A percentile compares a stretch with the other conserved stretches of the same genome.
phyloP scores from a whole-genome alignment of 2,329 filamentous ascomycete species.

The Pseudophaeomoniella oleicola region DNA sequence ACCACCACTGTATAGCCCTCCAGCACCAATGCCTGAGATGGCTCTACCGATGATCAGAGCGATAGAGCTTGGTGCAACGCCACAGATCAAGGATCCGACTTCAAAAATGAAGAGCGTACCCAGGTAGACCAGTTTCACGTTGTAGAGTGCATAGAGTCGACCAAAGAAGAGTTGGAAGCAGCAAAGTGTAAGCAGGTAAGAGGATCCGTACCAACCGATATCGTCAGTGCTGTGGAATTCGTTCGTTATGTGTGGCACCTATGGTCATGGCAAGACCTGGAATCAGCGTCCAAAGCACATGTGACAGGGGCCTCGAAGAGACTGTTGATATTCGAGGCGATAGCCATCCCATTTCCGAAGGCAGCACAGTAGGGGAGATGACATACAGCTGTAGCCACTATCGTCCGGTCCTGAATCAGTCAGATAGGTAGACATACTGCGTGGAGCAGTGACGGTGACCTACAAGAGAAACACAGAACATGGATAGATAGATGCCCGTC shows the following conservation, averaged over 20 bases:
- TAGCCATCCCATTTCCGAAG: no score
- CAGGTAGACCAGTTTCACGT: conserved; percentile 13
- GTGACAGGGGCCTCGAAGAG: no score
- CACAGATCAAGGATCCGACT: conserved; percentile 17
- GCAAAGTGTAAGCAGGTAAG: conserved; percentile 22
- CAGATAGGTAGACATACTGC: no score
- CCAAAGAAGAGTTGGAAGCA: conserved; percentile 19
- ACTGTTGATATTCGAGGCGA: no score
- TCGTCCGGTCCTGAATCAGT: neutral
- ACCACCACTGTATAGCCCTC: conserved; percentile 22
- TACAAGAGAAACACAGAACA: neutral
- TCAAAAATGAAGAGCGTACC: conserved; percentile 17
- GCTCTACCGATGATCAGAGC: conserved; percentile 20
- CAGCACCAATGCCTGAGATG: conserved; percentile 17
- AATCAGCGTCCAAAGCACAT: no score
- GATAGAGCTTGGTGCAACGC: conserved; percentile 13
- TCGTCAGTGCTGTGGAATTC: conserved; percentile 20
- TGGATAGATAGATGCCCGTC: neutral
- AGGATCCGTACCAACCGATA: conserved; percentile 17
- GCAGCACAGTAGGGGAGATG: no score
- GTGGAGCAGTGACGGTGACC: no score
- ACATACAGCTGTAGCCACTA: neutral
- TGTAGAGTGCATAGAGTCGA: conserved; percentile 24
- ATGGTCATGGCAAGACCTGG: no score
- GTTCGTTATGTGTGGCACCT: conserved; percentile 21